phyloP scores from a whole-genome alignment of 1,139 yeast species.

The Yueomyces sp. region DNA sequence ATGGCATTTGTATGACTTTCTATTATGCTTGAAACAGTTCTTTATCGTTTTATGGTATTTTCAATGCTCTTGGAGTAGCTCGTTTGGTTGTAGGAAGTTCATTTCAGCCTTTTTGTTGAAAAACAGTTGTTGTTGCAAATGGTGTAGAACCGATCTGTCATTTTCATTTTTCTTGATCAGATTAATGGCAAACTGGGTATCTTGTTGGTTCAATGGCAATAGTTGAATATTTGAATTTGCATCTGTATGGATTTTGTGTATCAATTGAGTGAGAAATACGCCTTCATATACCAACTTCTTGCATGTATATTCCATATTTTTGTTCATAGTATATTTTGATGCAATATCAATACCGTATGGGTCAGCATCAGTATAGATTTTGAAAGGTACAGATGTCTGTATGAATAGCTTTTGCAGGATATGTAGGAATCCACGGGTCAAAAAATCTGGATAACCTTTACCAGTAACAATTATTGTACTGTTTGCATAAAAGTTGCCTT shows the following conservation, averaged over 20 bases:
- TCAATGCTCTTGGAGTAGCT: too few relatives aligned
- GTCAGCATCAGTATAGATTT: slow-evolving; percentile 24
- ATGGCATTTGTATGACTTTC: too few relatives aligned
- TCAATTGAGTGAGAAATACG: slow-evolving; percentile 10
- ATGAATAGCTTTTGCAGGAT: slow-evolving; percentile 5
- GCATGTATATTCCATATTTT: slow-evolving; percentile 4
- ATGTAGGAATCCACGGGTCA: slow-evolving; percentile 18
- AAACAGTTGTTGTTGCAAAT: slow-evolving; percentile 23
- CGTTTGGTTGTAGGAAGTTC: slow-evolving; percentile 6
- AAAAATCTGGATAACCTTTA: slow-evolving; percentile 26
- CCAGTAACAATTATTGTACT: slow-evolving; percentile 22
- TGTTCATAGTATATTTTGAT: slow-evolving; percentile 13
- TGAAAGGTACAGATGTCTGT: slow-evolving; percentile 4
- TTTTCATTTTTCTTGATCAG: slow-evolving; percentile 1
- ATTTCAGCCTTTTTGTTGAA: slow-evolving; percentile 25
- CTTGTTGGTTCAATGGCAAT: slow-evolving; percentile 6
- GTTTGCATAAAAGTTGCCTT: not conserved
- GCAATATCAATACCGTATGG: slow-evolving; percentile 26
- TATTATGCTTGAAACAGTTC: too few relatives aligned
- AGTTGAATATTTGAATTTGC: slow-evolving; percentile 1
- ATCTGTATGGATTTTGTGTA: too few relatives aligned
- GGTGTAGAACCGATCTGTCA: not conserved
- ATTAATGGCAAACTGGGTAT: slow-evolving; percentile 6
- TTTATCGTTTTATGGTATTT: too few relatives aligned
- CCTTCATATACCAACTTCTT: slow-evolving; percentile 12